Conservation (phyloP, 2,329 filamentous ascomycete genomes). For the Calonectria henricotiae region DNA sequence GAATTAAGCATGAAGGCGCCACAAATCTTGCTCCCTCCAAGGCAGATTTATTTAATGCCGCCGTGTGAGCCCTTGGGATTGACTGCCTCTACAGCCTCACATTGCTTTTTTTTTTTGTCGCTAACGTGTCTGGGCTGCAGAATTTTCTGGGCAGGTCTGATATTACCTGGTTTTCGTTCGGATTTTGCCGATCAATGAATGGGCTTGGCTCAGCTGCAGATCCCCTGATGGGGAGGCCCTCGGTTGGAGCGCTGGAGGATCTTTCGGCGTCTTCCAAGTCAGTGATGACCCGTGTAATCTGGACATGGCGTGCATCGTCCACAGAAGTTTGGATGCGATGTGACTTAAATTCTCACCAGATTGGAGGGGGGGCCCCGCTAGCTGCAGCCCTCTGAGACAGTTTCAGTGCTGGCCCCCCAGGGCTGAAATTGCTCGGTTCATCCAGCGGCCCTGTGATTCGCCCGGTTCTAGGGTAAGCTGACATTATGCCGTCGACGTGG, state of each 20-base stretch:
- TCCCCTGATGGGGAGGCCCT: neutral
- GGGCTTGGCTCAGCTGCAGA: neutral
- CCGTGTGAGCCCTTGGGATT: neutral
- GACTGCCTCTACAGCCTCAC: neutral
- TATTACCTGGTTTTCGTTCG: neutral
- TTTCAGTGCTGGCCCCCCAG: neutral
- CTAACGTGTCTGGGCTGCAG: neutral
- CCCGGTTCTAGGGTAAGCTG: neutral
- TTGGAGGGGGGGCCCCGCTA: neutral
- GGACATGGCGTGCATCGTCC: no score
- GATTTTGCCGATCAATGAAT: neutral
- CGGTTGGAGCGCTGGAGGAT: neutral
- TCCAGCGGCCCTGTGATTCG: neutral
- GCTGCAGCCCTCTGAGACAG: slow-evolving; percentile 21
- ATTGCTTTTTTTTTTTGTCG: neutral
- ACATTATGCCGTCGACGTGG: neutral
- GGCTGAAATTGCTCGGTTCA: slow-evolving; percentile 23
- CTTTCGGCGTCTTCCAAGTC: neutral
- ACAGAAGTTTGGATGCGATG: neutral
- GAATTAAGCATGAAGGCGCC: slow-evolving; percentile 4
- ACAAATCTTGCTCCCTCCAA: neutral
- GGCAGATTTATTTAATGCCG: slow-evolving; percentile 8
- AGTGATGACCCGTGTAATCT: neutral
- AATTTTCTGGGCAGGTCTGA: neutral
- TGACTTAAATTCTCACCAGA: slow-evolving; percentile 5